Base-by-base conservation (phyloP, 306 rosid species). In the Leucaena leucocephala region DNA sequence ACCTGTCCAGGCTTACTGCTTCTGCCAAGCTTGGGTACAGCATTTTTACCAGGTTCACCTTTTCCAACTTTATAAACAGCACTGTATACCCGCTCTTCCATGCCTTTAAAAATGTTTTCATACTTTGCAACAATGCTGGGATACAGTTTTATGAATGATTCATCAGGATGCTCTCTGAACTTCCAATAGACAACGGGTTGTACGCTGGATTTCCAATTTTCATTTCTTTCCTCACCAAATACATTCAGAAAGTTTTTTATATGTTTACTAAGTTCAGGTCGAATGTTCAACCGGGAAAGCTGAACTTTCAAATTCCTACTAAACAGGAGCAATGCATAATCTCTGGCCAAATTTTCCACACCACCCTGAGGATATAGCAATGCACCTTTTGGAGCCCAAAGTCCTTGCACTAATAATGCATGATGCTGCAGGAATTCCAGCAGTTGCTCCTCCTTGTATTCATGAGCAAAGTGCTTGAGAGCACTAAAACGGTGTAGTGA, bases 381-480 rank as follows among this genome's bases (percentile, higher is more conserved):
- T 45, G 63, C 17, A 85, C 89, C 84, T 88, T 85, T 93, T 64
- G 91, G 90, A 85, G 86, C 83, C 99, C 99, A 95, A 36, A 87
- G 90, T 79, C 95, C 99, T 78, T 87, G 89, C 58, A 91, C 70
- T 59, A 88, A 84, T 34, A 76, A 22, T 71, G 96, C 96, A 63
- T 90, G 84, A 61, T 71, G 71, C 85, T 87, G 94, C 83, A 95
- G 93, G 72, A 82, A 87, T 79, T 65, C 84, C 66, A 93, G 52
- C 58, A 93, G 81, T 71, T 90, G 85, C 66, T 90, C 89, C 14
- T 72, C 84, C 4, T 86, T 83, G 81, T 77, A 84, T 58, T 90
- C 98, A 62, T 88, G 90, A 82, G 90, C 98, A 84, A 79, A 86
- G 87, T 95, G 93, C 88, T 87, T 90, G 76, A 93, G 83, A 78